Conservation (phyloP, 306 rosid genomes). For the Begonia peltatifolia region DNA sequence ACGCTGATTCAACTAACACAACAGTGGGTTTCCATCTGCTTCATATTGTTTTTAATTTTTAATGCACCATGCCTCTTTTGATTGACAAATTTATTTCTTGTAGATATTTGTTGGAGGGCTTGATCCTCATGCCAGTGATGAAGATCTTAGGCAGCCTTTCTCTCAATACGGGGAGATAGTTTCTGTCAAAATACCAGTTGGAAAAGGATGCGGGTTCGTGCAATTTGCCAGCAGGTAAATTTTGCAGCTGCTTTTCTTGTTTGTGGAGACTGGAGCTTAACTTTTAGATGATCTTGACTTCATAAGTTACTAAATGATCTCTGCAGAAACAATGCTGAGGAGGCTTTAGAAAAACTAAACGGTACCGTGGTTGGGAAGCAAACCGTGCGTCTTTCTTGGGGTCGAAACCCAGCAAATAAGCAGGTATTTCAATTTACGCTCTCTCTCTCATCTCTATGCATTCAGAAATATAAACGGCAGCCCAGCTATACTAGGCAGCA, state of each 20-base stretch:
- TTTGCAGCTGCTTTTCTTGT: constrained; percentile 3
- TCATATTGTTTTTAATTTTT: constrained; percentile 1
- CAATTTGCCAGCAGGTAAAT: constrained; percentile 78
- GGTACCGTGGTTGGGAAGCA: constrained; percentile 80
- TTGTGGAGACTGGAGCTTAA: neutral
- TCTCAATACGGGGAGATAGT: constrained; percentile 75
- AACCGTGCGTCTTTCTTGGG: constrained; percentile 97
- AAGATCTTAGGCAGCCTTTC: constrained; percentile 90
- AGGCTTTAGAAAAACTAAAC: constrained; percentile 80
- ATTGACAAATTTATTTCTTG: constrained; percentile 15
- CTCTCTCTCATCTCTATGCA: neutral
- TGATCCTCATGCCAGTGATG: constrained; percentile 80
- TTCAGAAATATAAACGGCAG: too few species aligned
- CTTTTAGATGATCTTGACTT: neutral
- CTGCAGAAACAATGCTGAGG: constrained; percentile 82
- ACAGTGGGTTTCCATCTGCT: constrained; percentile 40
- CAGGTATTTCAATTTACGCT: constrained; percentile 36
- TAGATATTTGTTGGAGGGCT: constrained; percentile 99
- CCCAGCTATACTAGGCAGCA: too few species aligned
- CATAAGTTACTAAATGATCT: constrained; percentile 8
- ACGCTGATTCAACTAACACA: constrained; percentile 77
- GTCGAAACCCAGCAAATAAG: constrained; percentile 98
- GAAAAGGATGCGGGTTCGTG: constrained; percentile 97
- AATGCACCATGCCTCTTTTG: neutral
- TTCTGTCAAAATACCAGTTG: constrained; percentile 93